Evolutionary conservation across 1,284 basidiomycete species (phyloP).

Genomic region (Pterula multifida): DNA sequence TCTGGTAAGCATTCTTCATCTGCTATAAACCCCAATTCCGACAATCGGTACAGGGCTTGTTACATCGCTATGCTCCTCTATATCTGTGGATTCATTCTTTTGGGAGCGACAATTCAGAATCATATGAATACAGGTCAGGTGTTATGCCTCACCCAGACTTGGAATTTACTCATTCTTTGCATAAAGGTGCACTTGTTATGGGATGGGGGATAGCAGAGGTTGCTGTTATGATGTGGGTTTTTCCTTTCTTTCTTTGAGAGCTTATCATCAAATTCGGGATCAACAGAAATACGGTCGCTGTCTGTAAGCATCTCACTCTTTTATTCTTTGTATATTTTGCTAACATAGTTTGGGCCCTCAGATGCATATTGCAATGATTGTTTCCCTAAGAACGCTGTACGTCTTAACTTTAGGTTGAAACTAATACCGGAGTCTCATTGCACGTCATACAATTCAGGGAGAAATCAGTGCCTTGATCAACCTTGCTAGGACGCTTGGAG

Average conservation of each 20-base stretch:
- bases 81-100: conserved; percentile 31
- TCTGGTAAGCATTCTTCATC: conserved; percentile 25
- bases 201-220: conserved; percentile 32
- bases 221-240: conserved; percentile 10
- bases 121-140: conserved; percentile 16
- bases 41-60: conserved; percentile 21
- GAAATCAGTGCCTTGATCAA: conserved; percentile 40
- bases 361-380: conserved; percentile 21
- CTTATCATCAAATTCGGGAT: no score
- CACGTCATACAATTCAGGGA: conserved; percentile 15
- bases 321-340: background rate
- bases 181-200: conserved; percentile 28
- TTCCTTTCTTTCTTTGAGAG: background rate
- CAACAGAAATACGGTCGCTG: conserved; percentile 30
- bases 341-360: background rate
- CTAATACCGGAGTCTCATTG: background rate
- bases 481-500: conserved; percentile 31
- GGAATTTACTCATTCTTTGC: background rate
- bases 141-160: background rate
- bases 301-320: conserved; percentile 16
- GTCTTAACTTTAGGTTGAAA: background rate
- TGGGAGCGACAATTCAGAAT: conserved; percentile 26
- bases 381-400: conserved; percentile 22
- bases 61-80: conserved; percentile 34
- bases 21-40: background rate